phyloP scores from a whole-genome alignment of 306 rosid species.

The Adenanthera pavonina region DNA sequence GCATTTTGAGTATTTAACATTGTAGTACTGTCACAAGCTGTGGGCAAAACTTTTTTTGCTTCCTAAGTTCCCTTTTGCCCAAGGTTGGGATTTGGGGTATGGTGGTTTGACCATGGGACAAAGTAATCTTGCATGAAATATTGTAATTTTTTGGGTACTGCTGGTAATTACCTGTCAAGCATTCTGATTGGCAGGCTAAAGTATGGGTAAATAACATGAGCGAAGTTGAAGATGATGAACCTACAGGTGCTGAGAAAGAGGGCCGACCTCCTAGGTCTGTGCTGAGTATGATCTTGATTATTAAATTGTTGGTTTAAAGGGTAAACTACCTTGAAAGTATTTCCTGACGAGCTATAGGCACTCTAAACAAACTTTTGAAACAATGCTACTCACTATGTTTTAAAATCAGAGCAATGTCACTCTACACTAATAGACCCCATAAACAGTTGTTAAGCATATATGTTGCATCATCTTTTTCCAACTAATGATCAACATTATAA shows the following conservation, averaged over 20 bases:
- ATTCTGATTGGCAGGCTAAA: conserved; percentile 67
- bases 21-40: neutral
- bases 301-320: neutral
- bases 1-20: neutral
- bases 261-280: conserved; percentile 69
- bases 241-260: conserved; percentile 39
- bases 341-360: too few species aligned
- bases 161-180: conserved; percentile 7
- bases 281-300: conserved; percentile 33
- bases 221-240: conserved; percentile 55
- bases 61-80: conserved; percentile 3
- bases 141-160: conserved; percentile 17
- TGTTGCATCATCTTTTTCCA: too few species aligned
- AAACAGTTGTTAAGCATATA: too few species aligned
- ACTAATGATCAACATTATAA: too few species aligned
- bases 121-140: neutral
- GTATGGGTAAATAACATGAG: conserved; percentile 79
- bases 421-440: too few species aligned
- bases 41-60: conserved; percentile 8
- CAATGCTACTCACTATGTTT: too few species aligned
- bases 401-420: too few species aligned
- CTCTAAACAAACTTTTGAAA: too few species aligned
- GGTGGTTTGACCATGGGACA: neutral
- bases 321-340: too few species aligned
- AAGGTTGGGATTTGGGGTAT: neutral